Percentiles rank a stretch among this genome's conserved stretches.
Evolutionary conservation across 169 alveolate species (phyloP).

Genomic region (Cryptosporidium ryanae): DNA sequence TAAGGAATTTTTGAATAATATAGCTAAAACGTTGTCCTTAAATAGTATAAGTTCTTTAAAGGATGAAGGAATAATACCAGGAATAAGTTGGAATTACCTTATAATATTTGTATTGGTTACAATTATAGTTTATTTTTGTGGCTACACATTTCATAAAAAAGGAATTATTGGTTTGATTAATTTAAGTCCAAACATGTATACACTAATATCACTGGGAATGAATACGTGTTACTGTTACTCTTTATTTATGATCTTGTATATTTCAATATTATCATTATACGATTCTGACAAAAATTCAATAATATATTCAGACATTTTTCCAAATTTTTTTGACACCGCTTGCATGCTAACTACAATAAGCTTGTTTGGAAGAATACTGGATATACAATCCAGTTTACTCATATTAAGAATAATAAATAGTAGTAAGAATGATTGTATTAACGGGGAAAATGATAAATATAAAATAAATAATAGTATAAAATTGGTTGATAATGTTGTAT

Average conservation of each 20-base stretch:
- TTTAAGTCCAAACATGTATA: conserved; percentile 45
- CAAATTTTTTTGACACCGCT: conserved; percentile 64
- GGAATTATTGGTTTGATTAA: conserved; percentile 17
- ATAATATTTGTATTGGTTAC: conserved; percentile 25
- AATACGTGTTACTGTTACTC: conserved; percentile 57
- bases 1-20: conserved; percentile 19
- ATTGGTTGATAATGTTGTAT: conserved; percentile 3
- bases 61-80: conserved; percentile 13
- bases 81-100: conserved; percentile 48
- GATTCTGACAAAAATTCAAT: not conserved
- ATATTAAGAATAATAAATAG: conserved; percentile 25
- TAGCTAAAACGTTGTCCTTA: conserved; percentile 20
- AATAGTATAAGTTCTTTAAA: conserved; percentile 14
- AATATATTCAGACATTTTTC: conserved; percentile 50
- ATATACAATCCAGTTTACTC: conserved; percentile 34
- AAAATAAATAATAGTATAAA: conserved; percentile 22
- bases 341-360: conserved; percentile 64
- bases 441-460: not conserved
- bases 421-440: not conserved
- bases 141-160: conserved; percentile 40
- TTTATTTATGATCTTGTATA: conserved; percentile 31
- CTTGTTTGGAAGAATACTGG: conserved; percentile 65
- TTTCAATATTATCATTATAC: conserved; percentile 29
- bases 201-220: conserved; percentile 49
- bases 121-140: conserved; percentile 54